Evolutionary conservation across 2,329 filamentous ascomycete genomes (phyloP), one percentile per base, ranked within the genome.

Genomic region (Orbilia javanica): DNA sequence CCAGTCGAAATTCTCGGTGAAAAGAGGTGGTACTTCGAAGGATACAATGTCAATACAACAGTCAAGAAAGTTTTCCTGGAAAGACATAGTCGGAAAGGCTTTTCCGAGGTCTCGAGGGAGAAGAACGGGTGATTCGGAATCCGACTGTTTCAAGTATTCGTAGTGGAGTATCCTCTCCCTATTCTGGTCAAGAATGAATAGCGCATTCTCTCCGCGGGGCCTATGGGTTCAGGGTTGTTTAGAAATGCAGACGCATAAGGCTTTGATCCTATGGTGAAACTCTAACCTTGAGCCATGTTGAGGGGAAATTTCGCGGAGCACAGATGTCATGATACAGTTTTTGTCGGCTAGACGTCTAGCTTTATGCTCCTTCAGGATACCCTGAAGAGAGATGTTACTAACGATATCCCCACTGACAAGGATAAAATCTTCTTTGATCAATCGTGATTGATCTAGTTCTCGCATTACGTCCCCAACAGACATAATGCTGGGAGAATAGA

Each of bases 1-100:
- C 84, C 97, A 98, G 84, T 99, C 95, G 82, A 98, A 99, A 83
- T 94, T 97, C 85, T 99, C 96, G 7, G 94, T 96, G 93, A 96
- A 99, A 72, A 98, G 86, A 6, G 94, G 94, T 50, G 98, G 88
- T 7, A 97, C 94, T 83, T 98, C 96, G 0, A 95, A 94, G 0
- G 96, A 98, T 85, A 95, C 98, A 80, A 99, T 98, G 83, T 99
- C 96, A 82, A 99, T 96, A 65, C 93, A 92, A 81, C 93, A 94
- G 84, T 99, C 96, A 79, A 98, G 92, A 74, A 99, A 86, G 84
- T 99, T 95, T 80, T 92, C 89, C 44, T 94, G 90, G 20, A 97
- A 87, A 81, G 96, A 93, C 63, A 97, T 88, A 83, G 97, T 93
- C 4, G 88, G 87, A 80, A 92, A 87, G 60, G 89, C 87, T 65